These are phyloP conservation scores for Stentor coeruleus DNA, from an alignment of 73 alveolate species.

Conservation along the genomic window DNA sequence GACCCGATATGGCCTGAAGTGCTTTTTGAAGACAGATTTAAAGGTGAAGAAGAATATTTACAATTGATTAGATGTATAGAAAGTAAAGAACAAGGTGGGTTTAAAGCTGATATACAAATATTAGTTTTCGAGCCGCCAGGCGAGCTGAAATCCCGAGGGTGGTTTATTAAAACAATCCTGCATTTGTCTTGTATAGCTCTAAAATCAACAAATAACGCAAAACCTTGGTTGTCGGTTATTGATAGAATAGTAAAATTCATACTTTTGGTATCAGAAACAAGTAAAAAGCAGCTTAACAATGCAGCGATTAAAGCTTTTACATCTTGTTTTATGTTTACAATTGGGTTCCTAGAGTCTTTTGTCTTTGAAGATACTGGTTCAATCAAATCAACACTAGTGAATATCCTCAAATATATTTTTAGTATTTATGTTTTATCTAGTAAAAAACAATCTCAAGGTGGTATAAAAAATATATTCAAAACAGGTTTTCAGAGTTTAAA, in stretches of 20 bases:
- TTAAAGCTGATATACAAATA: constrained; percentile 15
- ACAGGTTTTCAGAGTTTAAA: background rate
- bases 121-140: constrained; percentile 24
- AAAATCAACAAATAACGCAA: background rate
- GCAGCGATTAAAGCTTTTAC: background rate
- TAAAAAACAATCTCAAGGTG: background rate
- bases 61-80: constrained; percentile 7
- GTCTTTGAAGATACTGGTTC: background rate
- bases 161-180: background rate
- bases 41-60: background rate
- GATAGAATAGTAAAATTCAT: background rate
- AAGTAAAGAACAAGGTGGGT: background rate
- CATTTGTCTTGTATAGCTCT: constrained; percentile 8
- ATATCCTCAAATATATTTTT: background rate
- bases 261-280: constrained; percentile 4
- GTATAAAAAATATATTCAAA: background rate
- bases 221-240: background rate
- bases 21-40: background rate
- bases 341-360: background rate
- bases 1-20: constrained; percentile 27
- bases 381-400: background rate
- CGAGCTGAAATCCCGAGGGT: constrained; percentile 14
- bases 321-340: background rate
- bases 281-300: constrained; percentile 1
- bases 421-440: background rate